Evolutionary conservation across 2,329 filamentous ascomycete species (phyloP), one percentile per base, ranked within the genome.

Genomic region (Trichoderma sp.): DNA sequence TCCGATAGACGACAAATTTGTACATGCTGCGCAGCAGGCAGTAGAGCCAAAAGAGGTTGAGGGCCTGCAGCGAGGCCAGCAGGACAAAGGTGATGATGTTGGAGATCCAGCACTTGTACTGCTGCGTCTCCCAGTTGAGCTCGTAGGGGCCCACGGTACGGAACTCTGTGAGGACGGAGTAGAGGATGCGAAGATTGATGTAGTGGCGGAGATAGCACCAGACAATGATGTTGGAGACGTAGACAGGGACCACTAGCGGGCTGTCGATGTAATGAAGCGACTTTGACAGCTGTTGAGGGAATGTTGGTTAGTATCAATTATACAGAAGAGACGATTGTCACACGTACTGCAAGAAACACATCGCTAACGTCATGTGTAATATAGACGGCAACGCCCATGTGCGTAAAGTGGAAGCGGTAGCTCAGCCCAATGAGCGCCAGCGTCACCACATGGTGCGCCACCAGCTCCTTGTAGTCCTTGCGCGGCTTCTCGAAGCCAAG

Each of bases 381-480:
- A 81, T 97, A 97, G n/a, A 97, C 93, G 12, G 93, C 93, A 65
- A 97, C 83, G 21, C 95, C 95, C 81, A 98, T 97, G 82, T 97
- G 95, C 9, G 94, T 96, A 81, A 97, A 98, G 82, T 98, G 94
- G 85, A 97, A 98, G 72, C 93, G 90, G 83, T 97, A 98, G 84
- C 93, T 96, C 78, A 95, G 83, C 70, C 83, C 91, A 76, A 98
- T 97, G 76, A 98, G 86, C 15, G 90, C 84, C 73, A 98, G 83
- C 18, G 93, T 96, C 79, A 97, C 92, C 76, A 97, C 91, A 80
- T 98, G 95, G 81, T 98, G 95, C 65, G 91, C 89, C 61, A 97
- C 93, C 66, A 97, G 87, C 85, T 97, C 94, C 83, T 93, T 95
- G 83, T 94, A 97, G 82, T 98, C 95, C 84, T 97, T 97, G 72